Evolutionary conservation across 176 grass and related monocot species (phyloP).

Genomic region (Carex kokanica): DNA sequence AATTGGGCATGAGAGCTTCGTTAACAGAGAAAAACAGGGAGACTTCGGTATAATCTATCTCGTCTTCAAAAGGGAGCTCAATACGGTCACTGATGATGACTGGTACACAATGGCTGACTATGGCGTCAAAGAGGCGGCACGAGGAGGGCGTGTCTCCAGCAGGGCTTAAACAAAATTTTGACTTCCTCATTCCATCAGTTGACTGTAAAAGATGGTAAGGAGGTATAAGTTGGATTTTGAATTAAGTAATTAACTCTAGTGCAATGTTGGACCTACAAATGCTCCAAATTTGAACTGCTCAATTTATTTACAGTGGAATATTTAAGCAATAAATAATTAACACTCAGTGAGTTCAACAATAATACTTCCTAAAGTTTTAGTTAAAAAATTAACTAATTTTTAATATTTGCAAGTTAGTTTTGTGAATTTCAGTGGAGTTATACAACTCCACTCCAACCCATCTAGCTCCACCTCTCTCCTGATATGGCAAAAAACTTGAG

Average conservation of each 20-base stretch:
- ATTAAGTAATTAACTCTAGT: background rate
- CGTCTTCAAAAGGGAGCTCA: constrained; percentile 95
- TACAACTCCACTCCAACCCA: background rate
- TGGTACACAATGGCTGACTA: constrained; percentile 85
- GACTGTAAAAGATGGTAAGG: constrained; percentile 41
- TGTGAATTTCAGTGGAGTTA: background rate
- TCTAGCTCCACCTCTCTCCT: background rate
- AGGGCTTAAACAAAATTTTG: constrained; percentile 86
- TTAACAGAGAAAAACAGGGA: constrained; percentile 88
- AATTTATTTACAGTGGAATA: background rate
- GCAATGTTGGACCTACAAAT: background rate
- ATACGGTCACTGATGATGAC: constrained; percentile 81
- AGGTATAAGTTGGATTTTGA: background rate
- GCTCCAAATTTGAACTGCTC: background rate
- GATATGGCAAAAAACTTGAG: background rate
- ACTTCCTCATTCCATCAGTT: constrained; percentile 63
- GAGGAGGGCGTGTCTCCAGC: constrained; percentile 92
- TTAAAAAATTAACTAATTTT: background rate
- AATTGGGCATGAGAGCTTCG: constrained; percentile 60
- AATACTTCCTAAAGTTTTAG: background rate
- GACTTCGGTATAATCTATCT: constrained; percentile 83
- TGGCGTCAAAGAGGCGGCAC: constrained; percentile 89
- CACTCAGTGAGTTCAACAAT: background rate
- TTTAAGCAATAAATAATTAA: background rate
- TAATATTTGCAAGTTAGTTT: background rate